These are phyloP conservation scores for Triticum urartu DNA, from an alignment of 176 grass and related monocot species.

Conservation along the genomic window DNA sequence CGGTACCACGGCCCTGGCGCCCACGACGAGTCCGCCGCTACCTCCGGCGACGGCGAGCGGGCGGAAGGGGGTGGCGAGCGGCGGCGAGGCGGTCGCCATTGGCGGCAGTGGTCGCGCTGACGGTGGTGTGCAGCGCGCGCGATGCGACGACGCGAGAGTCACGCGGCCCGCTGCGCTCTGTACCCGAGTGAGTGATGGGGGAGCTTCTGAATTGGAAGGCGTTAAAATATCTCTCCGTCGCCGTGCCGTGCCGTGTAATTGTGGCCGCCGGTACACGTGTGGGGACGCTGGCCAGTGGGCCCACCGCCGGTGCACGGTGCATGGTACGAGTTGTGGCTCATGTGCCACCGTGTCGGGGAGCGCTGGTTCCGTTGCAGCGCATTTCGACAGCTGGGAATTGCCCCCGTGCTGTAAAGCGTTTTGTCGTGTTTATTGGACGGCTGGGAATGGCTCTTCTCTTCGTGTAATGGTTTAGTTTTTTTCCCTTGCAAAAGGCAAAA, in stretches of 20 bases:
- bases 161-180: not conserved
- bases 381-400: constrained; percentile 43
- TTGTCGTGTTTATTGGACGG: constrained; percentile 19
- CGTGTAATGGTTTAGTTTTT: not conserved
- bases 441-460: not conserved
- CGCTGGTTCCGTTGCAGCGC: not conserved
- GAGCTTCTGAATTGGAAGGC: not conserved
- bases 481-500: no score
- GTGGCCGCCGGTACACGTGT: constrained; percentile 11
- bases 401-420: not conserved
- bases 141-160: not conserved
- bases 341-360: not conserved
- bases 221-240: constrained; percentile 40
- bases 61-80: constrained; percentile 36
- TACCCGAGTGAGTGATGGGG: constrained; percentile 7
- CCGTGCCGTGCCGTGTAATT: not conserved
- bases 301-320: not conserved
- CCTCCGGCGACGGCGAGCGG: constrained; percentile 2
- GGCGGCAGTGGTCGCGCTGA: not conserved
- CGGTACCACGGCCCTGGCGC: no score
- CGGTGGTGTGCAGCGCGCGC: not conserved
- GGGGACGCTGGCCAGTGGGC: not conserved
- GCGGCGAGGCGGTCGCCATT: constrained; percentile 55
- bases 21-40: no score
- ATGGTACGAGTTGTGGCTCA: constrained; percentile 10